These are phyloP conservation scores for Massariosphaeria phaeospora DNA, from an alignment of 495 filamentous ascomycete species.

Conservation along the genomic window DNA sequence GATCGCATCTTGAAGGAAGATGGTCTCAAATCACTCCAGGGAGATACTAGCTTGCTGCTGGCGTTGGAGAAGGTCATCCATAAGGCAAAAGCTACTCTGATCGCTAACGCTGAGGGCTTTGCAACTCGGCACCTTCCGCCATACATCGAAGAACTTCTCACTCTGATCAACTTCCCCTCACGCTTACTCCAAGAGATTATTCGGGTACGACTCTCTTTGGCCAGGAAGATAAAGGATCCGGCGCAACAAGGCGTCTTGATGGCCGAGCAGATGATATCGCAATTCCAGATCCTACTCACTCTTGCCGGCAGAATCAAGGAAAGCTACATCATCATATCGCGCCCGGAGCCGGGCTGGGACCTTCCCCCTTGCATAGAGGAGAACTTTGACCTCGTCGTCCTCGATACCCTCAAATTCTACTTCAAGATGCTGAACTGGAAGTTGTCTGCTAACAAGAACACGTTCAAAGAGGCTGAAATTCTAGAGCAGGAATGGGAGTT, in stretches of 20 bases:
- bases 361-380: conserved; percentile 94
- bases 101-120: conserved; percentile 79
- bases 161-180: conserved; percentile 93
- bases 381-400: conserved; percentile 88
- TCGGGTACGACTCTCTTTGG: conserved; percentile 83
- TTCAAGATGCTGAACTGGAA: conserved; percentile 98
- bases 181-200: conserved; percentile 96
- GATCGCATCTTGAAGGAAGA: conserved; percentile 99
- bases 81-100: conserved; percentile 90
- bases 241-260: conserved; percentile 82
- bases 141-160: conserved; percentile 94
- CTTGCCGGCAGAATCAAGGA: conserved; percentile 89
- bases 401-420: conserved; percentile 94
- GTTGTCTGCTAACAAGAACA: conserved; percentile 94
- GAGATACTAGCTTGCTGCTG: conserved; percentile 77
- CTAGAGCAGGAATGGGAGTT: conserved; percentile 97
- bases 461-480: conserved; percentile 97
- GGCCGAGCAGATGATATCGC: conserved; percentile 92
- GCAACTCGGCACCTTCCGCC: conserved; percentile 87
- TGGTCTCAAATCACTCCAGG: conserved; percentile 84
- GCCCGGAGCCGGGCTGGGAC: conserved; percentile 90
- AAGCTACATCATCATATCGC: conserved; percentile 74
- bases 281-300: conserved; percentile 89
- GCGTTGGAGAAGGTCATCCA: conserved; percentile 75
- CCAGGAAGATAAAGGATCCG: conserved; percentile 87